A percentile compares a stretch with the other conserved stretches of the same genome.
Evolutionary conservation across 2,329 filamentous ascomycete species (phyloP).

Genomic region (Monosporascus sp.): DNA sequence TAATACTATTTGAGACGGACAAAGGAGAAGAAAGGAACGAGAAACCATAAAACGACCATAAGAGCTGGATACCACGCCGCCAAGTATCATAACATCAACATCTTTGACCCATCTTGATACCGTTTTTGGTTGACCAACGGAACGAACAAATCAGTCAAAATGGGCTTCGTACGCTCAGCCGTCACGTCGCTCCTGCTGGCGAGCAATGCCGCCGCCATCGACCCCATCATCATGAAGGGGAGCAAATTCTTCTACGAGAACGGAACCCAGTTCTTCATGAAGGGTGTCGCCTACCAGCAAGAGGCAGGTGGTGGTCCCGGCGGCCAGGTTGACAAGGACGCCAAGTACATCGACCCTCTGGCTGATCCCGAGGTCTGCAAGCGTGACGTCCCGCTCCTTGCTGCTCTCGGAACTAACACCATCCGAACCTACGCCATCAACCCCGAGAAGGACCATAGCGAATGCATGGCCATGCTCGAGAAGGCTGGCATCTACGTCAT

Average conservation of each 20-base stretch:
- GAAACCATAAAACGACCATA: neutral
- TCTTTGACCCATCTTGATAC: no score
- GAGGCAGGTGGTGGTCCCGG: conserved; percentile 42
- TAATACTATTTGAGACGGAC: neutral
- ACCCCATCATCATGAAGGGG: conserved; percentile 28
- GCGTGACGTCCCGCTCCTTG: conserved; percentile 65
- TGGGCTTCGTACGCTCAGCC: conserved; percentile 25
- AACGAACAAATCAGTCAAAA: conserved; percentile 9
- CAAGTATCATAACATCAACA: no score
- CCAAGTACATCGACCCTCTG: conserved; percentile 63
- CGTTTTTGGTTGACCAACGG: neutral
- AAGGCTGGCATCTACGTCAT: conserved; percentile 74
- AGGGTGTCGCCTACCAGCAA: conserved; percentile 73
- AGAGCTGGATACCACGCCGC: no score
- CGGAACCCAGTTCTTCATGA: conserved; percentile 51
- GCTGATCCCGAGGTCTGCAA: conserved; percentile 56
- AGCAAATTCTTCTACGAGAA: conserved; percentile 64
- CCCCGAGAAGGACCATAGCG: conserved; percentile 58
- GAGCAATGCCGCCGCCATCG: conserved; percentile 18
- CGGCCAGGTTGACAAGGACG: conserved; percentile 27
- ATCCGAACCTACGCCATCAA: conserved; percentile 76
- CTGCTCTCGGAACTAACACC: conserved; percentile 63
- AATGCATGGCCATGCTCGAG: conserved; percentile 64
- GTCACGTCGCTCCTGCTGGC: conserved; percentile 23
- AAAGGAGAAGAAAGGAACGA: neutral